A percentile compares a stretch with the other conserved stretches of the same genome.
phyloP scores from a whole-genome alignment of 768 basidiomycete genomes.

The Termitomyces sp. region DNA sequence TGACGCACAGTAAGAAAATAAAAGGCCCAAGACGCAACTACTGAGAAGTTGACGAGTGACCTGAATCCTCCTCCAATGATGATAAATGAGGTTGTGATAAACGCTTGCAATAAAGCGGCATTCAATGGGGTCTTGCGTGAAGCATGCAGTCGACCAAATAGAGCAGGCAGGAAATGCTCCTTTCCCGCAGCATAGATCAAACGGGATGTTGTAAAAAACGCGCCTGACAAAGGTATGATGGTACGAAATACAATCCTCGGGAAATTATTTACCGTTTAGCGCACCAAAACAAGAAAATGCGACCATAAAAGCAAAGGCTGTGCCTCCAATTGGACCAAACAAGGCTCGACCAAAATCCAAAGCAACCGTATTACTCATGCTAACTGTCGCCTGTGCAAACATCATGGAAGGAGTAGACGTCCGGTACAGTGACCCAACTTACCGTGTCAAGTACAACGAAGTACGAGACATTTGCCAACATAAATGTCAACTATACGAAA shows the following conservation, averaged over 20 bases:
- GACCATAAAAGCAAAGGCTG: slow-evolving; percentile 85
- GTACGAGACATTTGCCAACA: slow-evolving; percentile 84
- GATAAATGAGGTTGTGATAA: slow-evolving; percentile 73
- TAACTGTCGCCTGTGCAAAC: slow-evolving; percentile 47
- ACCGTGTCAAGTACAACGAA: slow-evolving; percentile 90
- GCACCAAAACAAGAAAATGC: slow-evolving; percentile 95
- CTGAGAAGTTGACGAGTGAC: slow-evolving; percentile 84
- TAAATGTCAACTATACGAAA: slow-evolving; percentile 56
- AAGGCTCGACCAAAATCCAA: slow-evolving; percentile 88
- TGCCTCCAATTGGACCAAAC: slow-evolving; percentile 84
- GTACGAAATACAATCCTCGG: background rate
- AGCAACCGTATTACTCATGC: slow-evolving; percentile 81
- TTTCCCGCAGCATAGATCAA: slow-evolving; percentile 86
- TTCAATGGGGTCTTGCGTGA: slow-evolving; percentile 83
- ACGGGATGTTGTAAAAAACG: slow-evolving; percentile 73
- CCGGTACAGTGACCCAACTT: slow-evolving; percentile 3
- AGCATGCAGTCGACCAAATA: slow-evolving; percentile 76
- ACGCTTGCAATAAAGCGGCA: slow-evolving; percentile 76
- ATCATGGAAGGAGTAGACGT: background rate
- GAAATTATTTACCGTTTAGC: slow-evolving; percentile 60
- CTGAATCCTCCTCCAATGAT: slow-evolving; percentile 86
- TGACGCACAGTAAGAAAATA: slow-evolving; percentile 77
- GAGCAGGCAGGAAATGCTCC: slow-evolving; percentile 79
- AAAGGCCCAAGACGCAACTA: slow-evolving; percentile 83
- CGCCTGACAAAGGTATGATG: slow-evolving; percentile 34